Percentiles rank a stretch among this genome's conserved stretches.
phyloP scores from a whole-genome alignment of 129 eudicot genomes.

The Glebionis coronaria region DNA sequence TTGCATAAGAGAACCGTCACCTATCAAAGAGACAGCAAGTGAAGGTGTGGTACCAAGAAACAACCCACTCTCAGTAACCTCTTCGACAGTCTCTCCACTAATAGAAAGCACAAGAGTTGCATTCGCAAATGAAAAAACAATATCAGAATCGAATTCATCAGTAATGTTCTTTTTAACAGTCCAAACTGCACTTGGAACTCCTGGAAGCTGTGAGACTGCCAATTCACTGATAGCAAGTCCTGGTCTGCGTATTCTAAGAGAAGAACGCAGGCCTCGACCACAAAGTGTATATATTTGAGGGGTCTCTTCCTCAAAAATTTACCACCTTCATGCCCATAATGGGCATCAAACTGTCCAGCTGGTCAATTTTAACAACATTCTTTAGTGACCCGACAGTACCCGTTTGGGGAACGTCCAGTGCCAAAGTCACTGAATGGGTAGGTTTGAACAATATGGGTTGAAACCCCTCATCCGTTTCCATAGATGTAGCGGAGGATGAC shows the following conservation, averaged over 20 bases:
- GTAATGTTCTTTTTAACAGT: conserved; percentile 38
- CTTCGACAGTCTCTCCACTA: conserved; percentile 73
- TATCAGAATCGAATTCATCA: not conserved
- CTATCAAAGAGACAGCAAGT: conserved; percentile 80
- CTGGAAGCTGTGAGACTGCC: conserved; percentile 92
- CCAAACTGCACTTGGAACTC: conserved; percentile 91
- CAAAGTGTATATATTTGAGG: conserved; percentile 82
- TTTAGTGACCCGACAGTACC: conserved; percentile 62
- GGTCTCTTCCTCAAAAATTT: conserved; percentile 81
- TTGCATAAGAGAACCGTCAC: conserved; percentile 93
- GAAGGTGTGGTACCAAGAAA: conserved; percentile 79
- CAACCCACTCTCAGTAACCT: conserved; percentile 90
- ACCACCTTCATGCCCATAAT: conserved; percentile 80
- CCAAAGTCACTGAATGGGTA: too few species aligned
- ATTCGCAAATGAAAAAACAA: conserved; percentile 85
- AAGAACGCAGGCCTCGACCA: conserved; percentile 50
- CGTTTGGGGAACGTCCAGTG: too few species aligned
- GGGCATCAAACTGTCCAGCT: conserved; percentile 84
- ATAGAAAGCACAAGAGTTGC: conserved; percentile 54
- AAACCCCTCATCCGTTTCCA: conserved; percentile 86
- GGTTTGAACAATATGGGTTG: conserved; percentile 89
- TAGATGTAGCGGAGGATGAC: conserved; percentile 44
- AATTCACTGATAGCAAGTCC: not conserved
- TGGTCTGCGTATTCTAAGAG: too few species aligned
- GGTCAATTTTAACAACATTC: conserved; percentile 72